Evolutionary conservation across 345 rosid genomes (phyloP).

Genomic region (Cardamine resedifolia): DNA sequence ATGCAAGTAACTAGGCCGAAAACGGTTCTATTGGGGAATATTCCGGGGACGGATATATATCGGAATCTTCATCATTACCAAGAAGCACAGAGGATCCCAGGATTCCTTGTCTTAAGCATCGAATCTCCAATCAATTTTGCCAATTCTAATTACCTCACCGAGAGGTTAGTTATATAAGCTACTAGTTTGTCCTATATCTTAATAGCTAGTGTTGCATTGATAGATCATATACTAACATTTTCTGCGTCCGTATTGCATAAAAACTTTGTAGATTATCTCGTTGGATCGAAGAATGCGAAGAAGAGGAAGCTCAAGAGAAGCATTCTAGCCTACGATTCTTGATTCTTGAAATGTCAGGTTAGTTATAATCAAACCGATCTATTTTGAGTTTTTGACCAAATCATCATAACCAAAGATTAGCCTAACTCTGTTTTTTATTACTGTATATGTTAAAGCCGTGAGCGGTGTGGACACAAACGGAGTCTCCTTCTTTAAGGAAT

Average conservation of each 20-base stretch:
- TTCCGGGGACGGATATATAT: slow-evolving; percentile 73
- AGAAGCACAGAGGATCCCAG: slow-evolving; percentile 69
- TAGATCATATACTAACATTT: not conserved
- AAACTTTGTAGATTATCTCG: slow-evolving; percentile 54
- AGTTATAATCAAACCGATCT: not conserved
- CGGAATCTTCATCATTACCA: slow-evolving; percentile 71
- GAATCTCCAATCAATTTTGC: slow-evolving; percentile 91
- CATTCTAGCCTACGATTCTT: slow-evolving; percentile 56
- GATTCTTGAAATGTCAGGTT: slow-evolving; percentile 77
- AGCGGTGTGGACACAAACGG: slow-evolving; percentile 88
- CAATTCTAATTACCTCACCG: slow-evolving; percentile 78
- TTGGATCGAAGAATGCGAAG: slow-evolving; percentile 83
- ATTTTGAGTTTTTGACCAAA: not conserved
- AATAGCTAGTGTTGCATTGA: not conserved
- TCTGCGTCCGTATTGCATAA: not conserved
- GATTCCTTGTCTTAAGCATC: slow-evolving; percentile 72
- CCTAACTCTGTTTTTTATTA: slow-evolving; percentile 4
- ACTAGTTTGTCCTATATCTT: not conserved
- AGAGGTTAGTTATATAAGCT: slow-evolving; percentile 55
- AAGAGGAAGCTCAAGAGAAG: slow-evolving; percentile 50
- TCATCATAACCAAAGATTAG: not conserved
- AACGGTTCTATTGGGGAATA: slow-evolving; percentile 70
- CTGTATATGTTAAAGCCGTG: slow-evolving; percentile 52
- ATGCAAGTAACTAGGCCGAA: slow-evolving; percentile 86
- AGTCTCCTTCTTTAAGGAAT: slow-evolving; percentile 59